Evolutionary conservation across 495 filamentous ascomycete species (phyloP).

Genomic region (Rostrohypoxylon terebratum): DNA sequence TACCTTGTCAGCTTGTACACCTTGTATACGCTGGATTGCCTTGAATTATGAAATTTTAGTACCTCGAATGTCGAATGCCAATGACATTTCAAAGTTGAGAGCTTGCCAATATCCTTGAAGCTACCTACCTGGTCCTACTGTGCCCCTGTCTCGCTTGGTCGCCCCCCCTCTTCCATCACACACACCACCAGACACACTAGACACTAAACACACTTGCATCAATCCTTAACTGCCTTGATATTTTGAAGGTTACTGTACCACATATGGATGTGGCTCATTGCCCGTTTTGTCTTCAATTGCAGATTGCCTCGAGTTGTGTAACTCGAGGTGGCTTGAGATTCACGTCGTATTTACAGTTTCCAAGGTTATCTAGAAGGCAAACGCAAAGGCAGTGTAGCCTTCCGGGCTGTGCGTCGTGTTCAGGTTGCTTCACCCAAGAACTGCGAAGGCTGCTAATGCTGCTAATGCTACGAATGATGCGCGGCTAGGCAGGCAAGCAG

Average conservation of each 20-base stretch:
- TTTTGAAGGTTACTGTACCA: constrained; percentile 21
- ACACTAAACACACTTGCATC: not conserved
- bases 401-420: constrained; percentile 25
- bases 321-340: constrained; percentile 36
- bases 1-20: no score
- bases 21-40: no score
- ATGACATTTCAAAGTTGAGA: not conserved
- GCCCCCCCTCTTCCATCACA: constrained; percentile 15
- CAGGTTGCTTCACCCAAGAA: constrained; percentile 22
- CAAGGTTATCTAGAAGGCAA: constrained; percentile 24
- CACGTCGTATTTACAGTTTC: constrained; percentile 39
- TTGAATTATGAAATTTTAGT: no score
- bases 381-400: constrained; percentile 38
- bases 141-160: constrained; percentile 31
- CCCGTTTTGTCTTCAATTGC: constrained; percentile 42
- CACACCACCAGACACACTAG: not conserved
- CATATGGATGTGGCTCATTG: constrained; percentile 36
- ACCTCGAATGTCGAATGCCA: no score
- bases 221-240: constrained; percentile 1
- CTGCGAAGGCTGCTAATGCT: not conserved
- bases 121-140: constrained; percentile 1
- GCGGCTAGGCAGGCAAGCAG: constrained; percentile 10
- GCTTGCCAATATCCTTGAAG: not conserved
- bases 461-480: not conserved
- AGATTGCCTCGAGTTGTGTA: constrained; percentile 41